Evolutionary conservation across 2,329 filamentous ascomycete species (phyloP), one percentile per base, ranked within the genome.

Genomic region (Fusarium sp.): DNA sequence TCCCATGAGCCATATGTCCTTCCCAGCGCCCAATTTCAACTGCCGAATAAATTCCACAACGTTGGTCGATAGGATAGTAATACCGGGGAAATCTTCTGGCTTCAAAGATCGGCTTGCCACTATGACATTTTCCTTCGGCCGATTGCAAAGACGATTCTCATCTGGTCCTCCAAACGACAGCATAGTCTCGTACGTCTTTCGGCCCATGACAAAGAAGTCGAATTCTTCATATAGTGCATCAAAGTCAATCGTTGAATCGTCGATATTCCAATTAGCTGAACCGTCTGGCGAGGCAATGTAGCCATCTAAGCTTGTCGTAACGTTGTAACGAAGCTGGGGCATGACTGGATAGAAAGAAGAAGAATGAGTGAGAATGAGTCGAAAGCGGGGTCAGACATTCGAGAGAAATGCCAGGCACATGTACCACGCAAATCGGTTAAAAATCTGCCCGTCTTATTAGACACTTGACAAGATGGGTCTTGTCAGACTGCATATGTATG

Each of bases 1-100:
- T 8, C 82, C 82, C 79, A 83, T 82, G 1, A 83, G 73, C 82
- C 82, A 84, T 7, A 83, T 78, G 38, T 82, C 76, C 56, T 76
- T 78, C 0, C 74, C 77, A 0, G 62, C 42, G 10, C 61, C n/a
- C 1, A 29, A 57, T 45, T 80, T 82, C 2, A 80, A 47, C 8
- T 62, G 20, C 22, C 61, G 54, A 8, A 83, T 66, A 6, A 66
- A 50, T 1, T 72, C 71, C 13, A 77, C 37, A 18, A 76, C 69
- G 7, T 70, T 72, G 2, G 66, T 61, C 1, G 58, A 29, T 4
- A 82, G 16, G 4, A 82, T 62, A 1, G 79, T 82, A 9, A 82
- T 71, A 0, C 58, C 14, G 0, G 79, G 74, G 18, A 79, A 66
- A 0, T 79, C 64, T 5, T 67, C 64, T 29, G 64, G 58, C 10